These are phyloP conservation scores for Aspergillus clavatus DNA, from an alignment of 2,329 filamentous ascomycete species.

Conservation along the genomic window DNA sequence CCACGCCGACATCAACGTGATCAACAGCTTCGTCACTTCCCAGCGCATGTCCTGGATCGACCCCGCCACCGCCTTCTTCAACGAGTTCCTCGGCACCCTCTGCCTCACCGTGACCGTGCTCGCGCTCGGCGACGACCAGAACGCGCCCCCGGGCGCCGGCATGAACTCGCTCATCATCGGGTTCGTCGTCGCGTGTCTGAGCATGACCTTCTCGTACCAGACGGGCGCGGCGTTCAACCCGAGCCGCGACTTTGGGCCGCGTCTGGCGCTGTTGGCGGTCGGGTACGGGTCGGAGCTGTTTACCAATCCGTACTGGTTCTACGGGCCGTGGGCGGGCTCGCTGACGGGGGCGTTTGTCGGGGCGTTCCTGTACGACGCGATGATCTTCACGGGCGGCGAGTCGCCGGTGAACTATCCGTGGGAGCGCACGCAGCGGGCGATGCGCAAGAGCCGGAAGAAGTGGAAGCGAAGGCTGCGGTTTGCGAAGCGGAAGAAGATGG, in stretches of 20 bases:
- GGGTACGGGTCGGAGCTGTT: slow-evolving; percentile 44
- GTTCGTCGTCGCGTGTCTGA: slow-evolving; percentile 34
- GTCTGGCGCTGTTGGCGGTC: slow-evolving; percentile 42
- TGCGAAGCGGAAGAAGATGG: neutral
- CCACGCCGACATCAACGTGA: slow-evolving; percentile 24
- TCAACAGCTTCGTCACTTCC: slow-evolving; percentile 44
- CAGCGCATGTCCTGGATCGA: slow-evolving; percentile 39
- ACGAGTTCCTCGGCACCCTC: slow-evolving; percentile 43
- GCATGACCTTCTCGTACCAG: slow-evolving; percentile 42
- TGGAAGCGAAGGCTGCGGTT: slow-evolving; percentile 29
- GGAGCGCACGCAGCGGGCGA: slow-evolving; percentile 37
- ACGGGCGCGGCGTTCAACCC: slow-evolving; percentile 49
- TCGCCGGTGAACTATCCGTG: slow-evolving; percentile 50
- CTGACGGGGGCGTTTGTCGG: slow-evolving; percentile 40
- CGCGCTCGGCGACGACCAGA: slow-evolving; percentile 45
- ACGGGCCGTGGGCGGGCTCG: slow-evolving; percentile 41
- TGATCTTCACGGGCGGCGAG: slow-evolving; percentile 49
- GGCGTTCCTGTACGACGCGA: slow-evolving; percentile 49
- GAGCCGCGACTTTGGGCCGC: slow-evolving; percentile 48
- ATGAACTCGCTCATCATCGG: slow-evolving; percentile 50
- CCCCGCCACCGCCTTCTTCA: slow-evolving; percentile 42
- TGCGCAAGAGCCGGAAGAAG: slow-evolving; percentile 42
- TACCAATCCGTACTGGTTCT: slow-evolving; percentile 44
- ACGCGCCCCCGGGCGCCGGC: slow-evolving; percentile 46
- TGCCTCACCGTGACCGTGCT: slow-evolving; percentile 42